phyloP scores from a whole-genome alignment of 1,139 yeast species.

The Taiozyma onychis region DNA sequence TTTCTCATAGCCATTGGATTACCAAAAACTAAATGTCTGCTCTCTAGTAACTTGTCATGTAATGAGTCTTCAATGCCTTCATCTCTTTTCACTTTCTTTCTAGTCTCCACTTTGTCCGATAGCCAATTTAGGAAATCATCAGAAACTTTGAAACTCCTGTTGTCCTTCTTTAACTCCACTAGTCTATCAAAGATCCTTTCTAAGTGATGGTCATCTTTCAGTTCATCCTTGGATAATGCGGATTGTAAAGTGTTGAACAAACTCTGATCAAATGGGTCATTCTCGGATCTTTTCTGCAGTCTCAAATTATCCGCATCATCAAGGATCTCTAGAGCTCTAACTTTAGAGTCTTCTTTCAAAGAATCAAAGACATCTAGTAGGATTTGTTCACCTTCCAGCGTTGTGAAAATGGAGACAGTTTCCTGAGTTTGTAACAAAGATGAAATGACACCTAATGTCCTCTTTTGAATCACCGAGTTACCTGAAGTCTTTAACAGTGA shows the following conservation, averaged over 20 bases:
- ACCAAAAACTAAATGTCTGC: constrained; percentile 73
- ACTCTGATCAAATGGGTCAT: constrained; percentile 1
- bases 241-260: constrained; percentile 15
- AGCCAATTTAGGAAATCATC: constrained; percentile 56
- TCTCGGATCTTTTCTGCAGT: constrained; percentile 14
- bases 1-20: constrained; percentile 68
- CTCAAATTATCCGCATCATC: constrained; percentile 14
- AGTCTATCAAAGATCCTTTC: constrained; percentile 40
- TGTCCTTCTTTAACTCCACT: constrained; percentile 29
- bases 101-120: constrained; percentile 40
- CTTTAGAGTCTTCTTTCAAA: constrained; percentile 19
- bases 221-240: constrained; percentile 22
- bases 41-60: constrained; percentile 42
- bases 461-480: constrained; percentile 34
- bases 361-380: constrained; percentile 20
- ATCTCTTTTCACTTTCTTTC: constrained; percentile 27
- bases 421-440: constrained; percentile 32
- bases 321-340: constrained; percentile 23
- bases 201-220: constrained; percentile 35
- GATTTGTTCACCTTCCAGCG: constrained; percentile 10
- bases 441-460: constrained; percentile 44
- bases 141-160: constrained; percentile 24
- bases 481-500: constrained; percentile 15
- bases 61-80: constrained; percentile 30
- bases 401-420: constrained; percentile 14